Conservation (phyloP, 2,329 filamentous ascomycete genomes). For the Zarea fungicola region DNA sequence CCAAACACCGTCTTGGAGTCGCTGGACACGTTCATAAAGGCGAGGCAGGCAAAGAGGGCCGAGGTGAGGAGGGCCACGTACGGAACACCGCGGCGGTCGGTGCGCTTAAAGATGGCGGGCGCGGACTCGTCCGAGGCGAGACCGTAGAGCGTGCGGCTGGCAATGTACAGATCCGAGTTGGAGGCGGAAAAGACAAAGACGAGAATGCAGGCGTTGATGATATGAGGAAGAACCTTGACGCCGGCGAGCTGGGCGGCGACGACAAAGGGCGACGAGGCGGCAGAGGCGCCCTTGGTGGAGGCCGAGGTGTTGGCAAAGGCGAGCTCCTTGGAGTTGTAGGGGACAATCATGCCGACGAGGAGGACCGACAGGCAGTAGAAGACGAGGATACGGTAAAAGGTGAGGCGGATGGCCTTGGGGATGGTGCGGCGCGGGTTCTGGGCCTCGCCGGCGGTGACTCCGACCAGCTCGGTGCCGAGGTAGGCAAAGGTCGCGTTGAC, state of each 20-base stretch:
- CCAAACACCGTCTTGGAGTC: constrained; percentile 53
- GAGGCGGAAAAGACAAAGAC: constrained; percentile 72
- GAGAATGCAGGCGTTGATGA: constrained; percentile 70
- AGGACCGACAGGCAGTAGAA: constrained; percentile 74
- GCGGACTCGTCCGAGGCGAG: constrained; percentile 68
- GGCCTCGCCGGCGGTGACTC: constrained; percentile 73
- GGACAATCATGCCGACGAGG: constrained; percentile 70
- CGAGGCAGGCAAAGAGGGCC: constrained; percentile 58
- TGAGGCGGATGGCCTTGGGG: constrained; percentile 71
- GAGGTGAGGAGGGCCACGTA: constrained; percentile 59
- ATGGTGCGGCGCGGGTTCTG: constrained; percentile 74
- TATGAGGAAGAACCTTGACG: constrained; percentile 57
- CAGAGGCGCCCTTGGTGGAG: constrained; percentile 32
- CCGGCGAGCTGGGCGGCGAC: constrained; percentile 62
- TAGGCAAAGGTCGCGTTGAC: constrained; percentile 76
- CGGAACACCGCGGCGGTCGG: constrained; percentile 67
- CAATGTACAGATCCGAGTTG: constrained; percentile 75
- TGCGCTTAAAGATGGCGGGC: constrained; percentile 65
- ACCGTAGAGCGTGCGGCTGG: constrained; percentile 66
- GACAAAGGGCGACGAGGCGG: constrained; percentile 68
- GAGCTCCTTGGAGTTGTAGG: constrained; percentile 60
- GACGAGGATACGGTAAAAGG: constrained; percentile 75
- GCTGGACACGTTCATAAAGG: constrained; percentile 60
- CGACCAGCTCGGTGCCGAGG: constrained; percentile 70
- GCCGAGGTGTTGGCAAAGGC: constrained; percentile 47